Evolutionary conservation across 257 asterid species (phyloP).

Genomic region (Eustoma russellianum): DNA sequence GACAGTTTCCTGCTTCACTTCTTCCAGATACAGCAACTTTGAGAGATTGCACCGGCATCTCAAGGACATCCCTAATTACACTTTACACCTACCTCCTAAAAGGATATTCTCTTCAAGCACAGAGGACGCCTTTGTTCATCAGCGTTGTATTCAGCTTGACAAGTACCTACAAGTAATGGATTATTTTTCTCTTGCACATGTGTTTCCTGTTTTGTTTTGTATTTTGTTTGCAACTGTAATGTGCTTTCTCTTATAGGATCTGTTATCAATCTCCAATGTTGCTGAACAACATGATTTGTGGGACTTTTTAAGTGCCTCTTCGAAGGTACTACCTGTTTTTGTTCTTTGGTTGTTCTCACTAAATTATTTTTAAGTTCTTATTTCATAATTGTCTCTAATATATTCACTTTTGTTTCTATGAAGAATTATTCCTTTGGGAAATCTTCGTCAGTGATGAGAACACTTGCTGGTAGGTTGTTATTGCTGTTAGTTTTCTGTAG

Average conservation of each 20-base stretch:
- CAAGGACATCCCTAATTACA: constrained; percentile 89
- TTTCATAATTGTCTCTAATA: constrained; percentile 21
- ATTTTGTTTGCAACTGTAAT: constrained; percentile 17
- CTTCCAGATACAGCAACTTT: constrained; percentile 80
- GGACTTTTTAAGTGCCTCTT: constrained; percentile 92
- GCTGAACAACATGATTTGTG: constrained; percentile 99
- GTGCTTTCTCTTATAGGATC: constrained; percentile 48
- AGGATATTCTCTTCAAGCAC: constrained; percentile 98
- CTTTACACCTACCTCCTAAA: constrained; percentile 93
- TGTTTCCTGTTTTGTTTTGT: not conserved
- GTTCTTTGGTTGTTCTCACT: constrained; percentile 10
- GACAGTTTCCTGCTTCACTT: constrained; percentile 12
- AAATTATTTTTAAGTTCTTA: constrained; percentile 2
- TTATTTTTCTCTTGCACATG: constrained; percentile 11
- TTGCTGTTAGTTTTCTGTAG: constrained; percentile 13
- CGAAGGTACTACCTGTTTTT: constrained; percentile 49
- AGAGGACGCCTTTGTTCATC: constrained; percentile 95
- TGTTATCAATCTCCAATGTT: constrained; percentile 90
- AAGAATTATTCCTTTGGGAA: constrained; percentile 95
- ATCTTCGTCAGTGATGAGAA: constrained; percentile 89
- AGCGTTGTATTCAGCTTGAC: constrained; percentile 96
- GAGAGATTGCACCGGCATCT: constrained; percentile 95
- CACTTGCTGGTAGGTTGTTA: constrained; percentile 67
- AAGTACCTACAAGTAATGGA: constrained; percentile 72
- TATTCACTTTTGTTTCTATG: constrained; percentile 23